Base-by-base conservation (phyloP, 257 asterid genomes). In the Misopates orontium region DNA sequence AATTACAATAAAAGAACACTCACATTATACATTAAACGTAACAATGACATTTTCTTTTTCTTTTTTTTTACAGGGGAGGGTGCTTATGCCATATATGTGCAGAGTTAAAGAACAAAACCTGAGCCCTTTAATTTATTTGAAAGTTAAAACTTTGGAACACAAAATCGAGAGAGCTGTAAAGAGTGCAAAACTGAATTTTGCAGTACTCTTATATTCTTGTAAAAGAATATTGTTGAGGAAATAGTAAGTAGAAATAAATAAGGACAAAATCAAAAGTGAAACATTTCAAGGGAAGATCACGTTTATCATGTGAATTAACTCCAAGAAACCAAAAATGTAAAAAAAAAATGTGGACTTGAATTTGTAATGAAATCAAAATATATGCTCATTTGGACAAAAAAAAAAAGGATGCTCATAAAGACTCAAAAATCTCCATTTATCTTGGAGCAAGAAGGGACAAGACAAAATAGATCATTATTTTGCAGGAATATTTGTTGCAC, bases 81-180 rank as follows among this genome's bases (percentile, higher is more conserved):
- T n/a, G n/a, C n/a, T n/a, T n/a, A n/a, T n/a, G 55, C 62, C 60
- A 77, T 63, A 56, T 74, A 71, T 76, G 71, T 49, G 36, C 36
- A 28, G 10, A 74, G 41, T 16, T 28, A 32, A 10, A 57, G 15
- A 23, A 61, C 31, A 24, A 67, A 39, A n/a, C n/a, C n/a, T n/a
- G n/a, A n/a, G n/a, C n/a, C 56, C 28, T 55, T 40, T 48, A 2
- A 2, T 7, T 28, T 28, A 2, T 28, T 28, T 28, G 36, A n/a
- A n/a, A n/a, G n/a, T n/a, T n/a, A n/a, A n/a, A n/a, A n/a, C n/a
- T n/a, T 28, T 28, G 55, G 68, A 70, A 47, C 69, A 52, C 69
- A 62, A 52, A 59, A 47, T 54, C 64, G 67, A 68, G 62, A 66
- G 36, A 48, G 41, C 63, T 64, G 52, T 16, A 20, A 19, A 12